Evolutionary conservation across 441 rosid species (phyloP), one percentile per base, ranked within the genome.

Genomic region (Dalechampia spathulata): DNA sequence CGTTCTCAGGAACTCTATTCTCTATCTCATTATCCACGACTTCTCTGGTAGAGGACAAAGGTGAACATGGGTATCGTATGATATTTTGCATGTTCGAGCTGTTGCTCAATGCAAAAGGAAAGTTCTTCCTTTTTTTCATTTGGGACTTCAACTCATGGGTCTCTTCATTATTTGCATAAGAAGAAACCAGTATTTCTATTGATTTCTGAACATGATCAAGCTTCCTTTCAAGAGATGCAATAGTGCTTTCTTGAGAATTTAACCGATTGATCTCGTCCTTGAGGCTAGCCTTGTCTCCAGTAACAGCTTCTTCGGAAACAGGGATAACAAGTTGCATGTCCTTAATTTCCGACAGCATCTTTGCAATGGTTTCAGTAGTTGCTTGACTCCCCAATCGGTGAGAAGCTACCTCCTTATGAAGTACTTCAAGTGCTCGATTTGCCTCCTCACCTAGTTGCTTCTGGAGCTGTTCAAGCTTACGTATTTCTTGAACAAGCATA

Each of bases 381-480:
- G 80, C 96, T 78, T 82, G 81, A 73, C 79, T 83, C 46, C 98
- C 92, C 59, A 83, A 20, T 70, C 61, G 82, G 51, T 83, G 84
- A 57, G 90, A 85, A 68, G 95, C 64, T 26, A 87, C 84, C 75
- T 90, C 96, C 70, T 85, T 90, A 61, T 87, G 95, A 71, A 90
- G 92, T 38, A 90, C 85, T 57, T 90, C 96, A 44, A 87, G 83
- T 37, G 96, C 92, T 60, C 79, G 83, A 72, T 78, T 87, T 69
- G 98, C 98, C 72, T 87, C 98, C 32, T 80, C 90, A 4, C 95
- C 89, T 41, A 91, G 75, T 71, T 82, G 85, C 83, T 75, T 80
- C 67, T 91, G 96, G 39, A 75, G 78, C 72, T 83, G 83, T 66
- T 80, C 96, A 62, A 91, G 80, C 69, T 85, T 79, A 41, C 96